These are phyloP conservation scores for Zygosaccharomyces siamensis DNA, from an alignment of 805 yeast genomes.

Conservation along the genomic window DNA sequence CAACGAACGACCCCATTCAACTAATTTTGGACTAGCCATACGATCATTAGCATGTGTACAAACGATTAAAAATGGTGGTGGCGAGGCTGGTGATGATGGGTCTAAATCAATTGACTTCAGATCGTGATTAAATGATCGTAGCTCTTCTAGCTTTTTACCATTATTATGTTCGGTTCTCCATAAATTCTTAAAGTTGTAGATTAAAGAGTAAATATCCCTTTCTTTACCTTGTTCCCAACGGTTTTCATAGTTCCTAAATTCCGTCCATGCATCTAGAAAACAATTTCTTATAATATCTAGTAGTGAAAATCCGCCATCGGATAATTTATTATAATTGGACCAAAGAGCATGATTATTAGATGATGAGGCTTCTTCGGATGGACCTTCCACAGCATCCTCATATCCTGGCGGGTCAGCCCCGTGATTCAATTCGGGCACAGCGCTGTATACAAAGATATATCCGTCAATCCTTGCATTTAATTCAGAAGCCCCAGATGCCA, in stretches of 20 bases:
- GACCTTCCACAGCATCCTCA: constrained; percentile 28
- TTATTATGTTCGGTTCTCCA: constrained; percentile 45
- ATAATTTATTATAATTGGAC: constrained; percentile 11
- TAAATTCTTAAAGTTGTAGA: constrained; percentile 51
- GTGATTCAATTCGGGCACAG: constrained; percentile 51
- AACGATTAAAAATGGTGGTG: constrained; percentile 64
- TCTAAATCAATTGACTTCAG: constrained; percentile 33
- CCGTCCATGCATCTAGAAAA: constrained; percentile 69
- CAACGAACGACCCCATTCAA: constrained; percentile 52
- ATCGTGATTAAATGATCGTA: constrained; percentile 30
- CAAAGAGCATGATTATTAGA: constrained; percentile 10
- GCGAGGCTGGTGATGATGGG: constrained; percentile 38
- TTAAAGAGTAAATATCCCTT: constrained; percentile 58
- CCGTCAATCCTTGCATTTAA: constrained; percentile 74
- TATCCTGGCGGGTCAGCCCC: constrained; percentile 51
- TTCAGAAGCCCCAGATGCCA: constrained; percentile 76
- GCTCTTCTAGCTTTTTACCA: constrained; percentile 30
- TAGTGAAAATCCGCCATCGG: constrained; percentile 30
- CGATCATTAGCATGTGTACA: constrained; percentile 59
- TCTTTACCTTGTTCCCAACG: constrained; percentile 63
- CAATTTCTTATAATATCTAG: constrained; percentile 48
- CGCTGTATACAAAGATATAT: constrained; percentile 62
- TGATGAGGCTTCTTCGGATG: constrained; percentile 9
- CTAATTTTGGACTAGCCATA: constrained; percentile 54
- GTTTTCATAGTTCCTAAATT: constrained; percentile 49